A percentile compares a stretch with the other conserved stretches of the same genome.
Conservation (phyloP, 106 monocot genomes). For the Dioscorea zingiberensis region DNA sequence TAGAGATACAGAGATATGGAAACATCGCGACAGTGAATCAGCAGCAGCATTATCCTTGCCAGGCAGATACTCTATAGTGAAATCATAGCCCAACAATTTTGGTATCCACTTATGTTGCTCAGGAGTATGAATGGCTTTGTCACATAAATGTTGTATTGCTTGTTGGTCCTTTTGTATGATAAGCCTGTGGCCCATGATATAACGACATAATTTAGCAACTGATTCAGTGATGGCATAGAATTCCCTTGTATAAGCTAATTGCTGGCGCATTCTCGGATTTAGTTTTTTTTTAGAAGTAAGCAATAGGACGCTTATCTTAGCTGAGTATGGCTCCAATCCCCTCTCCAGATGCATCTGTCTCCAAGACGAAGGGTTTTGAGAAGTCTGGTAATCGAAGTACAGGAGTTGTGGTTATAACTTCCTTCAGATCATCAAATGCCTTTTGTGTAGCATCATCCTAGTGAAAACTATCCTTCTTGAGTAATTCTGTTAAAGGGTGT, state of each 20-base stretch:
- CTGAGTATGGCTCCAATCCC: too few relatives aligned
- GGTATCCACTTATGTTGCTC: neutral
- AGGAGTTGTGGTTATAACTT: neutral
- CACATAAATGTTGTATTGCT: neutral
- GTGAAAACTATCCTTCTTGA: neutral
- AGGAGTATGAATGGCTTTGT: neutral
- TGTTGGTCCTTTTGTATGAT: neutral
- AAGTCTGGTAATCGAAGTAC: neutral
- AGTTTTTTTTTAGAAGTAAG: neutral
- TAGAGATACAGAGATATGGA: too few relatives aligned
- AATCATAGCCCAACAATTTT: neutral
- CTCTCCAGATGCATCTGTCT: too few relatives aligned
- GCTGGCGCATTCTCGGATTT: neutral
- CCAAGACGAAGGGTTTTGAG: neutral
- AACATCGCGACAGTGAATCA: too few relatives aligned
- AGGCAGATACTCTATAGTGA: neutral
- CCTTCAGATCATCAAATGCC: neutral
- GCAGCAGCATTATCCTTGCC: too few relatives aligned
- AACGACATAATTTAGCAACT: neutral
- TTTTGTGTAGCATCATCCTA: neutral
- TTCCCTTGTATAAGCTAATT: neutral
- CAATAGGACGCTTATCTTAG: constrained; percentile 7
- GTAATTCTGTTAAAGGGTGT: neutral
- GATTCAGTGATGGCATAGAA: neutral
- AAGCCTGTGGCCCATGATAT: neutral